These are phyloP conservation scores for Candida corydali DNA, from an alignment of 805 yeast species.

Conservation along the genomic window DNA sequence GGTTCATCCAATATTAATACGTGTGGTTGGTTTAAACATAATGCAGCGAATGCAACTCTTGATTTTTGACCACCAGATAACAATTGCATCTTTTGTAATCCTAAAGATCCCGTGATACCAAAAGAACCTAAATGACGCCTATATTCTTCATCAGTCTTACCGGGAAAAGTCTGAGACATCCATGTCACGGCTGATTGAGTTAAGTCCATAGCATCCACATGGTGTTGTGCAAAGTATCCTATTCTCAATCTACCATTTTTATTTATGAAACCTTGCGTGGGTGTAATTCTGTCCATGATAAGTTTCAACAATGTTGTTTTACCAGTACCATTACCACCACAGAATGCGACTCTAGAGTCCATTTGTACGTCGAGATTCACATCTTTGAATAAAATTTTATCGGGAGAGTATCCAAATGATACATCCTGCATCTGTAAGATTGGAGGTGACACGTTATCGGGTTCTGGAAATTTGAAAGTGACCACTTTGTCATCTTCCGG, in stretches of 20 bases:
- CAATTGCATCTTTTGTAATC: constrained; percentile 83
- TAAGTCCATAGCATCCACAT: constrained; percentile 95
- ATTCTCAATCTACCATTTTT: constrained; percentile 84
- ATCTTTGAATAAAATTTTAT: constrained; percentile 59
- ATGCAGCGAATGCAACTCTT: constrained; percentile 95
- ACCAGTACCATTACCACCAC: constrained; percentile 99
- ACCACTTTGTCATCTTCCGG: constrained; percentile 89
- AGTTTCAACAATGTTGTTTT: constrained; percentile 90
- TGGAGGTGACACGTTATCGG: constrained; percentile 90
- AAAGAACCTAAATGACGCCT: constrained; percentile 95
- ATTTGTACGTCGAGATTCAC: constrained; percentile 89
- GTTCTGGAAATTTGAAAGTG: constrained; percentile 91
- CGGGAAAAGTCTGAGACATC: constrained; percentile 88
- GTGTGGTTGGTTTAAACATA: constrained; percentile 88
- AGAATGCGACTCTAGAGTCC: constrained; percentile 93
- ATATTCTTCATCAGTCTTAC: constrained; percentile 93
- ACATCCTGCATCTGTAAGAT: constrained; percentile 84
- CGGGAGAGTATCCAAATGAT: constrained; percentile 74
- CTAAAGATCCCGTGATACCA: constrained; percentile 93
- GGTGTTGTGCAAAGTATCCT: constrained; percentile 98
- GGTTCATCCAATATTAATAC: constrained; percentile 94
- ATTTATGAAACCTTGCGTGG: constrained; percentile 73
- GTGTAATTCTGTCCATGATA: constrained; percentile 71
- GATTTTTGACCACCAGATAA: constrained; percentile 98
- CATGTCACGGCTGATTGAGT: constrained; percentile 83